A percentile compares a stretch with the other conserved stretches of the same genome.
These are phyloP conservation scores for Diaporthe aspalathi DNA, from an alignment of 2,329 filamentous ascomycete species.

Conservation along the genomic window DNA sequence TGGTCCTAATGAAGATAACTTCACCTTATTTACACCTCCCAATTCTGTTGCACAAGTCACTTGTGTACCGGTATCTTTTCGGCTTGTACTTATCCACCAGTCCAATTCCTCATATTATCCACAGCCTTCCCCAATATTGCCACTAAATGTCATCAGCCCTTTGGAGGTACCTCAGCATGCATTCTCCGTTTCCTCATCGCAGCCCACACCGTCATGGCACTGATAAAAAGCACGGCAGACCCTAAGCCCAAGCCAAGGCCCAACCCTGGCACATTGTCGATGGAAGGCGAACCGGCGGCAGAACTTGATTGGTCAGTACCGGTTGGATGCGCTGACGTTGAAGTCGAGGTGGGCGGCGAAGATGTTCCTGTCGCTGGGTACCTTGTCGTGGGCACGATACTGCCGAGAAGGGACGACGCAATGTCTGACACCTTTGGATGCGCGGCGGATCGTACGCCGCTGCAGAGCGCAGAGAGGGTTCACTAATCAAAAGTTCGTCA, in stretches of 20 bases:
- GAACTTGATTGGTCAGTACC: too few species aligned
- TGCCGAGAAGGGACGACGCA: background rate
- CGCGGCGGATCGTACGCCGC: constrained; percentile 1
- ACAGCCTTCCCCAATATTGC: too few species aligned
- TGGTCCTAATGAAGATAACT: too few species aligned
- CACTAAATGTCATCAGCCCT: background rate
- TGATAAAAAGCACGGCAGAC: background rate
- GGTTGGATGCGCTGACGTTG: background rate
- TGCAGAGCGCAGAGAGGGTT: background rate
- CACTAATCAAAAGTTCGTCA: background rate
- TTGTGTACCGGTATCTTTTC: too few species aligned
- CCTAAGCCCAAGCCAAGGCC: background rate
- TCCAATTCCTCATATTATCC: too few species aligned
- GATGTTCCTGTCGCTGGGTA: background rate
- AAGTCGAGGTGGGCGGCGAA: background rate
- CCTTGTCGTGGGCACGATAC: background rate
- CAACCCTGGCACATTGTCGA: too few species aligned
- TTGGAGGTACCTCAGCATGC: background rate
- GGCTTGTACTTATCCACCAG: too few species aligned
- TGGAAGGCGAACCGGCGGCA: too few species aligned
- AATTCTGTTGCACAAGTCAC: too few species aligned
- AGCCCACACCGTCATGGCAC: background rate
- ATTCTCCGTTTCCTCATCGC: background rate
- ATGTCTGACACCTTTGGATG: background rate
- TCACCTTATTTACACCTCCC: too few species aligned